phyloP scores from a whole-genome alignment of 768 basidiomycete species.

The Hydnum rufescens region DNA sequence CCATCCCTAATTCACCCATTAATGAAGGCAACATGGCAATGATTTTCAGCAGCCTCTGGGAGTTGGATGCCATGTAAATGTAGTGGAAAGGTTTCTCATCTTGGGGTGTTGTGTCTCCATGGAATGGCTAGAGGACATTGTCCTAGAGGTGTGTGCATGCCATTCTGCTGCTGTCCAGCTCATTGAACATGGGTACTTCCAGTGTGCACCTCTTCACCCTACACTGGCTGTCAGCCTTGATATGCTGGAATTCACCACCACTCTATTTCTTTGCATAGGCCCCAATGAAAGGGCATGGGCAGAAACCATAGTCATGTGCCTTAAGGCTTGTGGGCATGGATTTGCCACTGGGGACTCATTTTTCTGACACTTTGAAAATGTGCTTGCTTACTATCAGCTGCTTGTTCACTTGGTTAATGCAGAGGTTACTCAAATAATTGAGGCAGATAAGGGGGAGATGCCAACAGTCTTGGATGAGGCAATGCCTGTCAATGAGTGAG shows the following conservation, averaged over 20 bases:
- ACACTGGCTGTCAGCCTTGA: constrained; percentile 5
- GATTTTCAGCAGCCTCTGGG: too few relatives aligned
- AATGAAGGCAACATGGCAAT: too few relatives aligned
- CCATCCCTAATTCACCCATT: too few relatives aligned
- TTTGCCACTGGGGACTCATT: neutral
- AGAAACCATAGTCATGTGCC: neutral
- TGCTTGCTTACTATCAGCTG: neutral
- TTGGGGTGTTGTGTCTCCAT: too few relatives aligned
- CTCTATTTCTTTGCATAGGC: neutral
- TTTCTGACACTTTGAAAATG: neutral
- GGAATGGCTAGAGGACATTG: too few relatives aligned
- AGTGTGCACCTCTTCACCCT: constrained; percentile 5
- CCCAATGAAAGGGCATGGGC: constrained; percentile 8
- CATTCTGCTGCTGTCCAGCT: constrained; percentile 2
- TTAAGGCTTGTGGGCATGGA: neutral
- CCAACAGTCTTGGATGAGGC: neutral
- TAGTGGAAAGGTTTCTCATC: too few relatives aligned
- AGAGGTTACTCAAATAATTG: neutral
- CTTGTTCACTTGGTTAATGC: neutral
- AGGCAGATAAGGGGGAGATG: too few relatives aligned
- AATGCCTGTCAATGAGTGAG: neutral
- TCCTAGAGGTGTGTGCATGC: too few relatives aligned
- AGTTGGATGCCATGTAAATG: too few relatives aligned
- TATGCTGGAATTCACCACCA: constrained; percentile 3
- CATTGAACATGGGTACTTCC: constrained; percentile 3